A percentile compares a stretch with the other conserved stretches of the same genome.
phyloP scores from a whole-genome alignment of 495 filamentous ascomycete species.

The Podospora bellae-mahoneyi region DNA sequence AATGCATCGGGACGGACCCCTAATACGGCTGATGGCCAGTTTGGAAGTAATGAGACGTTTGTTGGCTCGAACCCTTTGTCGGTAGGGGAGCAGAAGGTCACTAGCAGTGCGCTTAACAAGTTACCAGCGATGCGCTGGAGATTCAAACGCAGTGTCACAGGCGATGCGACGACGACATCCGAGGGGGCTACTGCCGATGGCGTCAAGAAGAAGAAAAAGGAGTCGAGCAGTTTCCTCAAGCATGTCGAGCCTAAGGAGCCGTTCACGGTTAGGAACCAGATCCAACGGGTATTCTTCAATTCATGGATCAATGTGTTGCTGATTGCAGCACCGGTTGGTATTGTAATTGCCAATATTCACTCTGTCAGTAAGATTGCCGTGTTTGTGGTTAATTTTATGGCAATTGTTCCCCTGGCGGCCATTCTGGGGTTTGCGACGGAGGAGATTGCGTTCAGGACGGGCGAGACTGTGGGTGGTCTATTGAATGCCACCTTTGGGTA shows the following conservation, averaged over 20 bases:
- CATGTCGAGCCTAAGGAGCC: slow-evolving; percentile 43
- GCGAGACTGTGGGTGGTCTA: slow-evolving; percentile 81
- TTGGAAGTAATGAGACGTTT: not conserved
- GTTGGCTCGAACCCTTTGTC: not conserved
- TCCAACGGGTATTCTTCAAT: slow-evolving; percentile 66
- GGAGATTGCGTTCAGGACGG: slow-evolving; percentile 76
- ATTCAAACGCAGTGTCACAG: not conserved
- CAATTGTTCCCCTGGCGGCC: slow-evolving; percentile 85
- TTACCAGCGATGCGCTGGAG: slow-evolving; percentile 8
- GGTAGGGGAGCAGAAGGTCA: not conserved
- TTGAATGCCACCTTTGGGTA: slow-evolving; percentile 88
- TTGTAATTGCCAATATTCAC: slow-evolving; percentile 63
- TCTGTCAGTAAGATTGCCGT: slow-evolving; percentile 55
- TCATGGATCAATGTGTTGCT: slow-evolving; percentile 84
- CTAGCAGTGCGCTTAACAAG: not conserved
- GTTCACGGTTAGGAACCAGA: slow-evolving; percentile 66
- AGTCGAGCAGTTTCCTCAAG: slow-evolving; percentile 40
- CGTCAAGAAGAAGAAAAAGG: slow-evolving; percentile 31
- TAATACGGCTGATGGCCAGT: not conserved
- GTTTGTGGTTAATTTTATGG: slow-evolving; percentile 87
- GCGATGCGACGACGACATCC: not conserved
- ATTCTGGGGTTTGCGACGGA: slow-evolving; percentile 89
- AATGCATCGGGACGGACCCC: not conserved
- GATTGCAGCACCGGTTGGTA: slow-evolving; percentile 74
- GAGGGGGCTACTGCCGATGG: not conserved